Base-by-base conservation (phyloP, 1,284 basidiomycete genomes). In the Lentinula novae-zelandiae region DNA sequence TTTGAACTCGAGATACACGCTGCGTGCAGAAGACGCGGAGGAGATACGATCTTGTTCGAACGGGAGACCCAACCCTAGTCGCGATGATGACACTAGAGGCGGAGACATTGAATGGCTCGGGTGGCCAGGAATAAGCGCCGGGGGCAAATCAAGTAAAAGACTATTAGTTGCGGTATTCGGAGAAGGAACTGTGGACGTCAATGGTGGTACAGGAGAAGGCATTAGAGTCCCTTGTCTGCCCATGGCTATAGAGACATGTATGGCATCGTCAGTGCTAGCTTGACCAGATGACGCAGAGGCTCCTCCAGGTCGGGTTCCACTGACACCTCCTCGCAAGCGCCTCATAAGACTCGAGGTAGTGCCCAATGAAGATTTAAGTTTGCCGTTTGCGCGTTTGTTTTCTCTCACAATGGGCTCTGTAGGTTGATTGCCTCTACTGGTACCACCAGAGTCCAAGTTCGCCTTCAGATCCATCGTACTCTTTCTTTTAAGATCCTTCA, bases 401-500 rank as follows among this genome's bases (percentile, higher is more conserved):
- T 46, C 53, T 33, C 36, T 22, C 10, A 15, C 12, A 17, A 5
- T 3, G 6, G 13, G 13, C 27, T 42, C 39, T 6, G 12, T 10
- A 9, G 44, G 17, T 22, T 13, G 27, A 17, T 9, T 60, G 33
- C 9, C 1, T 36, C 42, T 17, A 22, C 53, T 38, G 39, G 8
- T 50, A 58, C 51, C 34, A 15, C 15, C 22, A 4, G 5, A n/a
- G 9, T 46, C 44, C 10, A n/a, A 31, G 54, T 56, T 53, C 51
- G 63, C 62, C 46, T 63, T 50, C 48, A 39, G 64, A 34, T 22
- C 67, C 63, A 39, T 58, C 56, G 58, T 64, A 59, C 50, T 74
- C 33, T 71, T 71, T 56, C 72, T 65, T 49, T 72, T 69, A 40
- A 76, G 60, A 65, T 76, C 72, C 27, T 75, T 72, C 56, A 79